Percentiles rank a stretch among this genome's conserved stretches.
Conservation (phyloP, 164 flowering plant species). For the Piper longum region DNA sequence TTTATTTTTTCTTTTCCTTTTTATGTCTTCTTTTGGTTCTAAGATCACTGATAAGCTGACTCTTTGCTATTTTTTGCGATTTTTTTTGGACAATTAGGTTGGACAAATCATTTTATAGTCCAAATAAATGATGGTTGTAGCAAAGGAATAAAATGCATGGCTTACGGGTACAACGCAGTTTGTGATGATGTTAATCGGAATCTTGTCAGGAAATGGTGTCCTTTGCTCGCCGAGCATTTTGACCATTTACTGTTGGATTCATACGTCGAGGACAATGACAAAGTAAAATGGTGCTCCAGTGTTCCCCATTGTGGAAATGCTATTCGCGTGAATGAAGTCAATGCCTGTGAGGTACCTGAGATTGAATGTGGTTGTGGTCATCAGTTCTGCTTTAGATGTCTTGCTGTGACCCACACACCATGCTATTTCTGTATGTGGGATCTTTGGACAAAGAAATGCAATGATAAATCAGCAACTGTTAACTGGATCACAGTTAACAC, state of each 20-base stretch:
- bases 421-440: constrained; percentile 91
- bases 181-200: constrained; percentile 66
- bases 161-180: constrained; percentile 61
- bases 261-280: constrained; percentile 69
- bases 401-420: constrained; percentile 78
- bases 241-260: constrained; percentile 79
- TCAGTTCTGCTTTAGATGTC: constrained; percentile 83
- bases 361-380: constrained; percentile 77
- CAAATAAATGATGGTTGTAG: constrained; percentile 86
- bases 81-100: constrained; percentile 21
- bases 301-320: constrained; percentile 95
- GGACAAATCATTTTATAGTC: constrained; percentile 70
- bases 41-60: background rate
- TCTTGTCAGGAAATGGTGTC: constrained; percentile 45
- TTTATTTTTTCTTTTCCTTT: no score
- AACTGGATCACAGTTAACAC: constrained; percentile 79
- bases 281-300: constrained; percentile 93
- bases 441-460: constrained; percentile 69
- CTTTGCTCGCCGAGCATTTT: constrained; percentile 57
- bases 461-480: constrained; percentile 69
- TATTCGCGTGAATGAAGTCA: constrained; percentile 62
- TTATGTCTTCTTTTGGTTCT: no score
- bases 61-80: background rate
- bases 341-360: constrained; percentile 65
- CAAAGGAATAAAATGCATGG: constrained; percentile 78